These are phyloP conservation scores for Grosmannia penicillata DNA, from an alignment of 2,329 filamentous ascomycete genomes.

Conservation along the genomic window DNA sequence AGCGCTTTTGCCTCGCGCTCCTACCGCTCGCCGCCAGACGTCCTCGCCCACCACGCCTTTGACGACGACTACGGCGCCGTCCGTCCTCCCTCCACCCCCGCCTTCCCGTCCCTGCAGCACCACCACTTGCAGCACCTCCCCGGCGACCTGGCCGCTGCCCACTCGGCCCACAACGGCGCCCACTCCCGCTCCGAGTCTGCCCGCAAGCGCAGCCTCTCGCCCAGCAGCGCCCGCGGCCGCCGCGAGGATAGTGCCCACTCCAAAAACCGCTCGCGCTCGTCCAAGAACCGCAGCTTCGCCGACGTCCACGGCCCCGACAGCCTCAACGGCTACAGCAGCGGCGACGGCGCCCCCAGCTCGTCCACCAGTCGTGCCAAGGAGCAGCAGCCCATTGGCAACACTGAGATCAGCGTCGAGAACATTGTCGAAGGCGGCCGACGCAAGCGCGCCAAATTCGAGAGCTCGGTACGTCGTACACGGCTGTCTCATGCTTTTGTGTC, in stretches of 20 bases:
- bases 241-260: slow-evolving; percentile 51
- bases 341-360: slow-evolving; percentile 65
- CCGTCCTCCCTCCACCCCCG: slow-evolving; percentile 32
- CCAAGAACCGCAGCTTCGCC: slow-evolving; percentile 48
- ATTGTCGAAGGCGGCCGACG: slow-evolving; percentile 93
- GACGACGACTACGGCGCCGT: slow-evolving; percentile 29
- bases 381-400: slow-evolving; percentile 59
- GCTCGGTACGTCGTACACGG: slow-evolving; percentile 59
- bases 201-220: slow-evolving; percentile 67
- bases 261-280: slow-evolving; percentile 53
- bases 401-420: slow-evolving; percentile 95
- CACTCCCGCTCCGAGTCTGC: slow-evolving; percentile 57
- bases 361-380: slow-evolving; percentile 68
- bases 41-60: slow-evolving; percentile 15
- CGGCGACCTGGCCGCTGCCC: too few species aligned
- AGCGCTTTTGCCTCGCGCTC: slow-evolving; percentile 21
- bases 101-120: slow-evolving; percentile 24
- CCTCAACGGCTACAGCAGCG: slow-evolving; percentile 69
- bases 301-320: slow-evolving; percentile 49
- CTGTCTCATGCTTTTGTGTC: background rate
- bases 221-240: slow-evolving; percentile 49
- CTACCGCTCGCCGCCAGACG: slow-evolving; percentile 7
- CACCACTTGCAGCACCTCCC: background rate
- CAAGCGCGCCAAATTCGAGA: slow-evolving; percentile 90
- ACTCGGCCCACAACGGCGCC: slow-evolving; percentile 43